Evolutionary conservation across 2,329 filamentous ascomycete genomes (phyloP).

Genomic region (Botrytis fabae): DNA sequence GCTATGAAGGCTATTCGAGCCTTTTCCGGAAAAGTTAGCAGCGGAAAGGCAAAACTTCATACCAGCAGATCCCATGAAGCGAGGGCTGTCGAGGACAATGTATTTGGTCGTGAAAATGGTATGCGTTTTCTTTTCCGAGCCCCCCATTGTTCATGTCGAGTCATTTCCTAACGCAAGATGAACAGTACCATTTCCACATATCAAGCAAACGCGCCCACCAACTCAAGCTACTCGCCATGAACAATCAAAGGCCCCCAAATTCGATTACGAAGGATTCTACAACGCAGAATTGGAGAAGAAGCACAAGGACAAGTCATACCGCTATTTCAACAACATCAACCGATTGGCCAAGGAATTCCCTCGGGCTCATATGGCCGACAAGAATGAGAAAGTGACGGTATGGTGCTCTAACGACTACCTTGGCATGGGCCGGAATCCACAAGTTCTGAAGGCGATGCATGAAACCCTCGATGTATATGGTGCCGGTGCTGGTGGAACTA

Average conservation of each 20-base stretch:
- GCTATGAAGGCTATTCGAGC: conserved; percentile 53
- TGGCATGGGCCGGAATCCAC: conserved; percentile 90
- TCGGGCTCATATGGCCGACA: conserved; percentile 82
- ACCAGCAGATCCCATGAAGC: conserved; percentile 77
- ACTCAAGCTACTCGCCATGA: conserved; percentile 31
- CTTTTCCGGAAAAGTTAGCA: conserved; percentile 52
- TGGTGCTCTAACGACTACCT: conserved; percentile 99
- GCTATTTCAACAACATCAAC: conserved; percentile 99
- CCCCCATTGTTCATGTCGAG: not conserved
- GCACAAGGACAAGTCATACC: conserved; percentile 99
- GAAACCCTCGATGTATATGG: conserved; percentile 92
- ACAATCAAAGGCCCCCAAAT: conserved; percentile 54
- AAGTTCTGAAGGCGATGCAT: conserved; percentile 90
- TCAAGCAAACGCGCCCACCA: conserved; percentile 32
- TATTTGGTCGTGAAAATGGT: conserved; percentile 55
- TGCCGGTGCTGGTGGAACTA: conserved; percentile 89
- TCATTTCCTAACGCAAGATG: conserved; percentile 3
- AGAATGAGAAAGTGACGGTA: conserved; percentile 86
- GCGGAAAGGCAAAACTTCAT: conserved; percentile 74
- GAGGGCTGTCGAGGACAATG: conserved; percentile 65
- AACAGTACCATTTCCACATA: conserved; percentile 41
- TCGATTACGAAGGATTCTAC: conserved; percentile 93
- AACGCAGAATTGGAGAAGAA: conserved; percentile 90
- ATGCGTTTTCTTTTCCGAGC: conserved; percentile 33
- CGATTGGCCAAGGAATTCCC: conserved; percentile 95